These are phyloP conservation scores for Diaporthe sp. DNA, from an alignment of 2,329 filamentous ascomycete species.

Conservation along the genomic window DNA sequence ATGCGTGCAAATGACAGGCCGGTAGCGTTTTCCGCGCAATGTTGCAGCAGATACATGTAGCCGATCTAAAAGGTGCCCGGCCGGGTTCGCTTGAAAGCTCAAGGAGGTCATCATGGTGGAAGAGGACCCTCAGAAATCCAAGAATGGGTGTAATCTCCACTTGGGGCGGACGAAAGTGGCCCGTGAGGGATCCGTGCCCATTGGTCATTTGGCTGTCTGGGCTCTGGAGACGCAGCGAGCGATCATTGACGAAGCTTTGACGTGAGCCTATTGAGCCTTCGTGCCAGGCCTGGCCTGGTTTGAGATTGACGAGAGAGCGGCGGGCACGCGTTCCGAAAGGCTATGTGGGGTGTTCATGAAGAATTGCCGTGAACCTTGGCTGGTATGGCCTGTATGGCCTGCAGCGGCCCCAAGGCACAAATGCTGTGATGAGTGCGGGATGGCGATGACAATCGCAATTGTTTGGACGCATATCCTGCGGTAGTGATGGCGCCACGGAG, in stretches of 20 bases:
- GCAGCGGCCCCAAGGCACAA: not conserved
- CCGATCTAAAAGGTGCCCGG: not conserved
- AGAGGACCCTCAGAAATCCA: not conserved
- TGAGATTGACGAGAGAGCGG: constrained; percentile 23
- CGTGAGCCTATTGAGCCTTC: constrained; percentile 34
- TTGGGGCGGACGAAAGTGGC: constrained; percentile 30
- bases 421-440: not conserved
- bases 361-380: constrained; percentile 15
- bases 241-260: constrained; percentile 31
- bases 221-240: constrained; percentile 8
- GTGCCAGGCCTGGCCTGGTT: constrained; percentile 12
- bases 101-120: constrained; percentile 1
- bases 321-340: constrained; percentile 26
- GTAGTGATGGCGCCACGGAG: constrained; percentile 20
- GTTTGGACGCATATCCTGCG: constrained; percentile 10
- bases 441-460: constrained; percentile 12
- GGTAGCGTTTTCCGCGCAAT: constrained; percentile 16
- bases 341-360: constrained; percentile 22
- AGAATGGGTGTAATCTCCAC: constrained; percentile 20
- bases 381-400: not conserved
- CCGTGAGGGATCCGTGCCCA: constrained; percentile 34
- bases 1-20: constrained; percentile 32
- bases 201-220: constrained; percentile 26
- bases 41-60: constrained; percentile 25
- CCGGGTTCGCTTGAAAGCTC: constrained; percentile 18